Base-by-base conservation (phyloP, 148 eudicot genomes). In the Agrostemma githago region DNA sequence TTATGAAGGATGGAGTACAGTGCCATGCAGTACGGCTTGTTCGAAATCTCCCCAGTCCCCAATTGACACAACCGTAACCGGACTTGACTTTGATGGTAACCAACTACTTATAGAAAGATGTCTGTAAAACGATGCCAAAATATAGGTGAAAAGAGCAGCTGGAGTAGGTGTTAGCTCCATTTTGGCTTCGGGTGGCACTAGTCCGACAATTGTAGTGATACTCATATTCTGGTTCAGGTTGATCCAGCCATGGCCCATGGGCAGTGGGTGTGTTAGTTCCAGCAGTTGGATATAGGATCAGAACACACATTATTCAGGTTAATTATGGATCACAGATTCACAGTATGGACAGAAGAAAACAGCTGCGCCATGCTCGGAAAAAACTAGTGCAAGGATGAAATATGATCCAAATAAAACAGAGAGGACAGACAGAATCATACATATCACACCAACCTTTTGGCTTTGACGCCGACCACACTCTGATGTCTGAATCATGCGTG, bases 391-490 rank as follows among this genome's bases (percentile, higher is more conserved):
- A 76, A 34, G 51, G 51, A 66, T 66, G 54, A 51, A 51, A 51
- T 26, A 40, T n/a, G 58, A 76, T 43, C 51, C 67, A 21, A 68
- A 62, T 67, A 15, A 34, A 21, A 40, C 51, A 72, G 48, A 40
- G 41, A 15, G 20, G 66, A 72, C 66, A 72, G 56, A 51, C 66
- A 72, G 56, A 51, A 51, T 51, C 56, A 51, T 3, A 48, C 43
- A 39, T 37, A 70, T 14, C 44, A 43, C 61, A 20, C 58, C 58
- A 37, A 20, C 8, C 8, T 44, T 63, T 65, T 38, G 62, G 62
- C 11, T 38, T 66, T 20, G 65, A 51, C 66, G 62, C 61, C 43
- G 21, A 53, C 17, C 48, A 74, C 40, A 37, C 44, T 61, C 39
- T 26, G 34, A 26, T 26, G 34, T 1, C 34, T 1, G 37, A 66